Percentiles rank a stretch among this genome's conserved stretches.
These are phyloP conservation scores for Wallacemonas collosoma DNA, from an alignment of 208 protist genomes.

Conservation along the genomic window DNA sequence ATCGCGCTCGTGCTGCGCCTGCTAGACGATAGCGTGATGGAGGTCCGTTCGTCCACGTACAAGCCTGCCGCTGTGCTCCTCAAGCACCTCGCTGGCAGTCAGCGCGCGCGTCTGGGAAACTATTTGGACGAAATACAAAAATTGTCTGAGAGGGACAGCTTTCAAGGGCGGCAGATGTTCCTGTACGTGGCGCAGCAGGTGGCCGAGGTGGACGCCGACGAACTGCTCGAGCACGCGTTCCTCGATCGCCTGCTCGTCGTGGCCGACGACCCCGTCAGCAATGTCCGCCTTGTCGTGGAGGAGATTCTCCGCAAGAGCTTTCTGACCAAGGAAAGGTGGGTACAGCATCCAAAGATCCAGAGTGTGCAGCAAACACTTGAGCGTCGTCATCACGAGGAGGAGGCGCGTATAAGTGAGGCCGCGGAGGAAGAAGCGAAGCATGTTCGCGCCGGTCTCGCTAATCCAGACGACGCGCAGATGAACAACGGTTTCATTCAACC, in stretches of 20 bases:
- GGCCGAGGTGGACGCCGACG: conserved; percentile 63
- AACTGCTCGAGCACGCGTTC: conserved; percentile 57
- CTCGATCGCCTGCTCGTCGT: conserved; percentile 50
- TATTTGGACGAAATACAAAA: conserved; percentile 73
- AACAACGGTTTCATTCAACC: not conserved
- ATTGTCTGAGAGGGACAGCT: conserved; percentile 76
- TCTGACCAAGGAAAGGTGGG: conserved; percentile 44
- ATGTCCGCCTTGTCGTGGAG: conserved; percentile 86
- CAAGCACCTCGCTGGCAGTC: conserved; percentile 56
- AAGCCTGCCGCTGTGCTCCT: conserved; percentile 74
- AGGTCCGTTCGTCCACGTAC: conserved; percentile 85
- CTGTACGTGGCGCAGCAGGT: conserved; percentile 83
- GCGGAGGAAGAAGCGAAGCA: conserved; percentile 28
- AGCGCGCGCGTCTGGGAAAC: conserved; percentile 32
- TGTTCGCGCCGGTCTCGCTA: conserved; percentile 10
- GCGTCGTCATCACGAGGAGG: conserved; percentile 30
- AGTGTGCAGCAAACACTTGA: conserved; percentile 40
- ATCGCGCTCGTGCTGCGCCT: conserved; percentile 75
- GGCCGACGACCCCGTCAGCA: conserved; percentile 83
- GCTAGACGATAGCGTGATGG: conserved; percentile 91
- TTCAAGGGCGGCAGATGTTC: conserved; percentile 90
- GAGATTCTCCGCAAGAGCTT: conserved; percentile 68
- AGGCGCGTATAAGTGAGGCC: conserved; percentile 18
- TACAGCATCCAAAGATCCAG: conserved; percentile 47
- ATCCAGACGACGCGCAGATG: not conserved